Evolutionary conservation across 78 protist genomes (phyloP).

Genomic region (Dictyostelium firmibasis): DNA sequence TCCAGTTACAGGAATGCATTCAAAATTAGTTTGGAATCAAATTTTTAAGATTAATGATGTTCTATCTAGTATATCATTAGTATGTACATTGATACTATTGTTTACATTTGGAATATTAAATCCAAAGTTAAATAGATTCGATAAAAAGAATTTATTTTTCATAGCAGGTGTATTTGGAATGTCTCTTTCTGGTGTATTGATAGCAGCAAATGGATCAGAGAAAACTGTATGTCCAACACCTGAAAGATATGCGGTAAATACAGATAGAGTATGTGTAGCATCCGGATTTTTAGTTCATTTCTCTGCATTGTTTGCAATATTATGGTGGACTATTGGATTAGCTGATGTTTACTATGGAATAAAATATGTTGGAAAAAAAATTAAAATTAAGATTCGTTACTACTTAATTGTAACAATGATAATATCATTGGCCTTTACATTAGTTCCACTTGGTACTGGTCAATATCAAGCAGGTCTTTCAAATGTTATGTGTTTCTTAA

Average conservation of each 20-base stretch:
- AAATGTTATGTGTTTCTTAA: slow-evolving; percentile 21
- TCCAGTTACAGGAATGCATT: slow-evolving; percentile 14
- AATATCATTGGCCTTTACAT: background rate
- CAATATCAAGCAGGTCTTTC: background rate
- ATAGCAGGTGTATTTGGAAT: background rate
- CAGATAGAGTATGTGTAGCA: slow-evolving; percentile 23
- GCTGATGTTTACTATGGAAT: slow-evolving; percentile 15
- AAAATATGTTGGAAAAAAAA: background rate
- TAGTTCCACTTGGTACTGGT: background rate
- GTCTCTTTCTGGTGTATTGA: slow-evolving; percentile 19
- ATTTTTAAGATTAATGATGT: slow-evolving; percentile 8
- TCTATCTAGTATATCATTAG: background rate
- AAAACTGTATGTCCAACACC: slow-evolving; percentile 47
- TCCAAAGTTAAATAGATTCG: slow-evolving; percentile 4
- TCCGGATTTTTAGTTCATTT: slow-evolving; percentile 41
- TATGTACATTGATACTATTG: slow-evolving; percentile 9
- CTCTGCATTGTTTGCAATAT: slow-evolving; percentile 15
- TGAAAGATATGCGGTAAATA: background rate
- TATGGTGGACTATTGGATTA: slow-evolving; percentile 27
- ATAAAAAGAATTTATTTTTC: slow-evolving; percentile 21
- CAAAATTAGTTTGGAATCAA: background rate
- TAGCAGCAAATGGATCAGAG: slow-evolving; percentile 36
- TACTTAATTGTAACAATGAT: background rate
- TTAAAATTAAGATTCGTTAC: background rate
- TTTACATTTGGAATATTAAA: slow-evolving; percentile 32